These are phyloP conservation scores for Trifolium subterraneum DNA, from an alignment of 306 rosid genomes.

Conservation along the genomic window DNA sequence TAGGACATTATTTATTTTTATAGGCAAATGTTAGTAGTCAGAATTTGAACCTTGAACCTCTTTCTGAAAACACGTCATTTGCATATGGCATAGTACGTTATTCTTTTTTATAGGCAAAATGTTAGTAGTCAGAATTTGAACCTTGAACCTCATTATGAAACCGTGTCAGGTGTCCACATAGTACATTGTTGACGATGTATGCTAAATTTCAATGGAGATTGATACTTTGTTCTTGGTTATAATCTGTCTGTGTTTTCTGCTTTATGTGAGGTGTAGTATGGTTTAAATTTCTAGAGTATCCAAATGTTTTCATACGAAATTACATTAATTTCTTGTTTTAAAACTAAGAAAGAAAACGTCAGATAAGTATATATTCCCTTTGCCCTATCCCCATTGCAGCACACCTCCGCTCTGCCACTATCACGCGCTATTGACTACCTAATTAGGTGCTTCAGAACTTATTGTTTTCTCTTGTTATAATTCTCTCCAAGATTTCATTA, in stretches of 20 bases:
- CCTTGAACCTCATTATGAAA: neutral
- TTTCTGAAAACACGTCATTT: neutral
- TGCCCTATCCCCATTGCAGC: too few relatives aligned
- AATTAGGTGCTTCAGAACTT: too few relatives aligned
- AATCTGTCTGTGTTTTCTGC: conserved; percentile 25
- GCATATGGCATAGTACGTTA: conserved; percentile 1
- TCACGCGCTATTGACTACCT: too few relatives aligned
- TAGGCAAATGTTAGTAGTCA: neutral
- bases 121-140: neutral
- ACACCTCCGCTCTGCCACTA: too few relatives aligned
- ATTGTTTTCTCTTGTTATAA: too few relatives aligned
- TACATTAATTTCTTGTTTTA: too few relatives aligned
- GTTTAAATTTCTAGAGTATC: conserved; percentile 5
- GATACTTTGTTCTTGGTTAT: conserved; percentile 35
- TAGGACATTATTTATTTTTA: neutral
- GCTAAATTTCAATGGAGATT: conserved; percentile 27
- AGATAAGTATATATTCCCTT: too few relatives aligned
- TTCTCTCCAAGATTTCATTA: too few relatives aligned
- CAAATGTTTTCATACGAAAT: too few relatives aligned
- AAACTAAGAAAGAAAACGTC: too few relatives aligned
- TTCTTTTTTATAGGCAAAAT: neutral
- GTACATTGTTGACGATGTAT: conserved; percentile 32
- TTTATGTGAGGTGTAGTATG: conserved; percentile 14
- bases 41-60: neutral
- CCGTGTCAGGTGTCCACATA: too few relatives aligned